Percentiles rank a stretch among this genome's conserved stretches.
These are phyloP conservation scores for Puccinia coronata DNA, from an alignment of 1,284 basidiomycete species.

Conservation along the genomic window DNA sequence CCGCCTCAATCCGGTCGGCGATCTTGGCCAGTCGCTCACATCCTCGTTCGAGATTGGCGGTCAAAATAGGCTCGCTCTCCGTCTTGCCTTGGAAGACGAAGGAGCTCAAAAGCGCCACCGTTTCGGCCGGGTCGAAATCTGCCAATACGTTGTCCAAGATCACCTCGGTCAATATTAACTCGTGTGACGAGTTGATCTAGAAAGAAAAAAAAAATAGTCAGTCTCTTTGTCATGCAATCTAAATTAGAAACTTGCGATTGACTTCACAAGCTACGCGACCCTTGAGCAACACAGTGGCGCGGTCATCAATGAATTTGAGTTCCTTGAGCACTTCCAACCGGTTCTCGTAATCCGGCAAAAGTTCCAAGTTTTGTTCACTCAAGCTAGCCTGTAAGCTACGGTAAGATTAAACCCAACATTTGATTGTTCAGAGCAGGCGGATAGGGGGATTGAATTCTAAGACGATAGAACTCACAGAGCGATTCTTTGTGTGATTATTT, in stretches of 20 bases:
- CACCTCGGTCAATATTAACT: conserved; percentile 91
- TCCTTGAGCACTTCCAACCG: conserved; percentile 86
- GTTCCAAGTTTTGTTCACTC: conserved; percentile 93
- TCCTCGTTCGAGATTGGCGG: conserved; percentile 75
- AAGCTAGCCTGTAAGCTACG: conserved; percentile 59
- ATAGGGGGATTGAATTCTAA: background rate
- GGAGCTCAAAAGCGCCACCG: conserved; percentile 92
- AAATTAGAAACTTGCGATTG: conserved; percentile 46
- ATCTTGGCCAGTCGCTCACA: conserved; percentile 75
- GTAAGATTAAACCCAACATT: background rate
- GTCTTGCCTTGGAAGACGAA: conserved; percentile 99
- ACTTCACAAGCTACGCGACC: conserved; percentile 98
- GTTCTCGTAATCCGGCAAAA: conserved; percentile 96
- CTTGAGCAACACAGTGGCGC: conserved; percentile 90
- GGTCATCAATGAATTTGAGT: conserved; percentile 87
- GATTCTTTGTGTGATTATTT: conserved; percentile 60
- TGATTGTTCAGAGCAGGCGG: background rate
- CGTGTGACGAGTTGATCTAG: conserved; percentile 94
- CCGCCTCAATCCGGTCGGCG: conserved; percentile 75
- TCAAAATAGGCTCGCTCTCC: conserved; percentile 76
- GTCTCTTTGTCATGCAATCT: background rate
- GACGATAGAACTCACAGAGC: conserved; percentile 60
- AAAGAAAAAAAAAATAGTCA: background rate
- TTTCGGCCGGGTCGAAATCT: conserved; percentile 87
- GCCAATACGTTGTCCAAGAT: conserved; percentile 94